These are phyloP conservation scores for Penicillium roqueforti DNA, from an alignment of 495 filamentous ascomycete genomes.

Conservation along the genomic window DNA sequence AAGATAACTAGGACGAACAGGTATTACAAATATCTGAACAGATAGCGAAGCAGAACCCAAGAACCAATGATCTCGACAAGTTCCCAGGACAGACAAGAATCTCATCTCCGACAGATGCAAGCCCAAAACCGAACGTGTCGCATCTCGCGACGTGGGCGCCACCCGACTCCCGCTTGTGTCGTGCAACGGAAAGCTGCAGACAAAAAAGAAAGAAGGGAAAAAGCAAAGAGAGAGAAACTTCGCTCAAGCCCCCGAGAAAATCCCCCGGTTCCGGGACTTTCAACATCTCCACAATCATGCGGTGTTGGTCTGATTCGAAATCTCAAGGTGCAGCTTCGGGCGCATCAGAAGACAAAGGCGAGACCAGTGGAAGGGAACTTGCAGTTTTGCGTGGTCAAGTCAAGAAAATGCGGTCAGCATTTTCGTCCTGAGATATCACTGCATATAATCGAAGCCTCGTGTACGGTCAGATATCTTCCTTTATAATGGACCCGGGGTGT, in stretches of 20 bases:
- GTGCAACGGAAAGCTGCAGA: background rate
- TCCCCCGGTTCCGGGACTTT: background rate
- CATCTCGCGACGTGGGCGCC: background rate
- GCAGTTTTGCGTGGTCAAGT: background rate
- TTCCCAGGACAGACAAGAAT: background rate
- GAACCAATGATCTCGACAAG: background rate
- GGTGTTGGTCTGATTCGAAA: background rate
- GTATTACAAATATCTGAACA: background rate
- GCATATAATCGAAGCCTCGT: background rate
- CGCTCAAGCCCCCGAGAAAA: slow-evolving; percentile 1
- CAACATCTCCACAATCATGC: background rate
- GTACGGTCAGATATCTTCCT: background rate
- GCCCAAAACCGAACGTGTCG: background rate
- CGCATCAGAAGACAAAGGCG: background rate
- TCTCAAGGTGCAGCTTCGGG: background rate
- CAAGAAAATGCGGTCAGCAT: background rate
- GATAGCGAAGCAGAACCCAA: background rate
- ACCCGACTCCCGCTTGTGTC: background rate
- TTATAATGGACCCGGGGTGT: background rate
- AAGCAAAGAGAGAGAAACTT: background rate
- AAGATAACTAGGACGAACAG: background rate
- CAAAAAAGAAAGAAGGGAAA: background rate
- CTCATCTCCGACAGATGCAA: slow-evolving; percentile 1
- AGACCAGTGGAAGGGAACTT: background rate
- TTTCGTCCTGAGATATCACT: background rate